Base-by-base conservation (phyloP, 2,329 filamentous ascomycete genomes). In the Zalaria sp. region DNA sequence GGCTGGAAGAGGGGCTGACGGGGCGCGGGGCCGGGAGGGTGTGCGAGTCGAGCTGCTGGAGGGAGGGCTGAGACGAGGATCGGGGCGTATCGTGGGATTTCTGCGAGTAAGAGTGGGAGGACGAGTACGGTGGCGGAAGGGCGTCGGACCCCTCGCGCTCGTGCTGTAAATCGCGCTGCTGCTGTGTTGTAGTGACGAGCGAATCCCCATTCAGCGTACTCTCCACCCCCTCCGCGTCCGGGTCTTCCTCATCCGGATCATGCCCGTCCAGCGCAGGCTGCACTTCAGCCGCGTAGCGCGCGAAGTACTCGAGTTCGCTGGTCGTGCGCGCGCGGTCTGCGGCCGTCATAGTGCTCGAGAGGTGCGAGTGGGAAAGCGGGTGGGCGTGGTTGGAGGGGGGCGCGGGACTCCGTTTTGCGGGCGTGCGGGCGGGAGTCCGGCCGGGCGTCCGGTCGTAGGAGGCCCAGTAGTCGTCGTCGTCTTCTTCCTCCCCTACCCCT, bases 231-330 rank as follows among this genome's bases (percentile, higher is more conserved):
- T 2, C 18, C 9, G 63, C 66, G 2, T 67, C 54, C 18, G 59
- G 55, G 35, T 65, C 56, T 38, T 72, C 78, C 61, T 86, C 82
- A 51, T 86, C 81, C n/a, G 83, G 83, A 49, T 88, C 83, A 57
- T 88, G 78, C 43, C 76, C 77, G 59, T 89, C 84, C 68, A 89
- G 77, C 28, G 83, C 83, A 2, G 83, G 82, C 56, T 89, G 83
- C 5, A 89, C 82, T 47, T 75, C 68, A n/a, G 55, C 53, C 51
- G 82, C 79, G 57, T 91, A 89, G 55, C 81, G 77, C 11, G 80
- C 75, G 58, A 77, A 89, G 59, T 89, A 89, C 35, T 77, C 77
- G 37, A 81, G 75, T 47, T 88, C 83, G 39, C 70, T 56, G 41
- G 52, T 57, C 18, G 43, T 38, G 26, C 42, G 41, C 8, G 47